Evolutionary conservation across 164 flowering plant species (phyloP), one percentile per base, ranked within the genome.

Genomic region (Brasenia schreberi): DNA sequence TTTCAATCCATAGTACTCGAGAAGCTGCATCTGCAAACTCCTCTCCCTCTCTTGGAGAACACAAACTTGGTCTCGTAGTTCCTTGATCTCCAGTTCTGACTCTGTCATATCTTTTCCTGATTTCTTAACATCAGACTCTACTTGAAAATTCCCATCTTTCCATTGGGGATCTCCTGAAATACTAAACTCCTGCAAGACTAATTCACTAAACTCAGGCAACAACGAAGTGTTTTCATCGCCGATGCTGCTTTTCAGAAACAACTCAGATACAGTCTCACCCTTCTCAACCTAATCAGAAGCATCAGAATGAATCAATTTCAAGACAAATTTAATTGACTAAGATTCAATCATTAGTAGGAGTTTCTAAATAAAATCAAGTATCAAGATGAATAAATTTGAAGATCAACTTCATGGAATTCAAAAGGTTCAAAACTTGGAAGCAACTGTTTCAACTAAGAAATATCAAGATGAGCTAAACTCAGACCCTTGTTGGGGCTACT

Each of bases 1-100:
- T 70, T 88, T 85, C 18, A 92, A 85, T 61, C 97, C 97, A 75
- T 86, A 86, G 74, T 85, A 90, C 80, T 94, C 97, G 0, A 94
- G 83, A 76, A 94, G 66, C 52, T 88, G 89, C 7, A 76, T 70
- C 80, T 94, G 94, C 53, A 89, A 86, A 64, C 64, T 72, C 66
- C 77, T 81, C 81, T 89, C 99, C 74, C 89, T 82, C 71, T 94
- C 99, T 60, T 73, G 70, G 11, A 91, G 92, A 62, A 59, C 66
- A 77, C 67, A 70, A 14, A 88, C 83, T 75, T 71, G 77, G 73
- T 69, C 77, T 58, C 74, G 78, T 58, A 91, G 78, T 23, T 70
- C 77, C 42, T 42, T 68, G 33, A 88, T 76, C 79, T 92, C 99
- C 72, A 80, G 67, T 67, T 85, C 87, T 23, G 72, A 71, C n/a